These are phyloP conservation scores for Tolypocladium nubicola DNA, from an alignment of 2,329 filamentous ascomycete species.

Conservation along the genomic window DNA sequence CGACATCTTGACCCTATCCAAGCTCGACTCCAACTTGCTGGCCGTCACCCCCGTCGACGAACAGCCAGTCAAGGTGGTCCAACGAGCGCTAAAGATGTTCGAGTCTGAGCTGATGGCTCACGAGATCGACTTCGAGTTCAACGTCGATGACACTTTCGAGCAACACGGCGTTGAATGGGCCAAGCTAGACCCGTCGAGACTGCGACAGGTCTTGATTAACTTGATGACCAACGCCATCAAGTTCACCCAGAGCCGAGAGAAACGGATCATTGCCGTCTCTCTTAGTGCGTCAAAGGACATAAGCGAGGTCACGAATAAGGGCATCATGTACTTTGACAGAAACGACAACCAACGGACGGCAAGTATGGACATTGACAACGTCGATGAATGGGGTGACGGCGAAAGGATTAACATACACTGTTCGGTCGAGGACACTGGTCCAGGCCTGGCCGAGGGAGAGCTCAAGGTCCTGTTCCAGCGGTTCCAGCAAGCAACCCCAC, in stretches of 20 bases:
- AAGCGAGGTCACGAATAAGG: constrained; percentile 25
- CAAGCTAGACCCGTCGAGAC: constrained; percentile 62
- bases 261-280: constrained; percentile 49
- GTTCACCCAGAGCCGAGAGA: constrained; percentile 51
- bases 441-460: constrained; percentile 54
- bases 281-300: constrained; percentile 52
- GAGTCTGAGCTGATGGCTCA: constrained; percentile 64
- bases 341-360: constrained; percentile 24
- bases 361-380: constrained; percentile 34
- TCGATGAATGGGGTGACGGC: constrained; percentile 59
- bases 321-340: constrained; percentile 36
- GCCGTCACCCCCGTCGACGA: constrained; percentile 61
- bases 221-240: constrained; percentile 60
- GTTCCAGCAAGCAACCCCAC: constrained; percentile 57
- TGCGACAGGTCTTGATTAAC: constrained; percentile 68
- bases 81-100: constrained; percentile 67
- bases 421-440: constrained; percentile 60
- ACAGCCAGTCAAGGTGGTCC: constrained; percentile 57
- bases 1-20: constrained; percentile 55
- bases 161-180: constrained; percentile 59
- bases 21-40: constrained; percentile 60
- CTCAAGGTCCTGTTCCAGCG: constrained; percentile 57
- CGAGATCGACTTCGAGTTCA: constrained; percentile 60
- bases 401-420: constrained; percentile 64
- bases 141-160: constrained; percentile 56